phyloP scores from a whole-genome alignment of 2,329 filamentous ascomycete species.

The Hymenoscyphus scutula region DNA sequence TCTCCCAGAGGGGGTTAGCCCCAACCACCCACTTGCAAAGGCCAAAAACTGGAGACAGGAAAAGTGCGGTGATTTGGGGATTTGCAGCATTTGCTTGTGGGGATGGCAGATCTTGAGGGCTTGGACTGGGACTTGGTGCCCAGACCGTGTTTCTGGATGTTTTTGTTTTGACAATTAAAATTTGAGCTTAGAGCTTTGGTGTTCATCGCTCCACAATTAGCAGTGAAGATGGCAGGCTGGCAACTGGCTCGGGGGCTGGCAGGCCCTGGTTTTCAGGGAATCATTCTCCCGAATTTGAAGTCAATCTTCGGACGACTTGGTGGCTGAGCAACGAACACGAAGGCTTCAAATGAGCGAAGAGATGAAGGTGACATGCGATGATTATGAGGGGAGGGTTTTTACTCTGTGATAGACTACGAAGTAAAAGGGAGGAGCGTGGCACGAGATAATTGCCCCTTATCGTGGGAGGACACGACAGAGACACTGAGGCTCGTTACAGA shows the following conservation, averaged over 20 bases:
- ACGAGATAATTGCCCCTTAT: background rate
- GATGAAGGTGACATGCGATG: background rate
- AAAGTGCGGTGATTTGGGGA: too few species aligned
- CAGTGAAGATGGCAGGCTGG: too few species aligned
- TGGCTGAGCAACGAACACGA: conserved; percentile 1
- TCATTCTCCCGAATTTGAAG: background rate
- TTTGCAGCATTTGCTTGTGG: background rate
- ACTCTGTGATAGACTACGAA: too few species aligned
- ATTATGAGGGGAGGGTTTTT: background rate
- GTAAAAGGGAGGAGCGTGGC: background rate
- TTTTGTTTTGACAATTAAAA: background rate
- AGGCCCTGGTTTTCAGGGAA: background rate
- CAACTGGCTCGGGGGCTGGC: background rate
- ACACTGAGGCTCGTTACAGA: background rate
- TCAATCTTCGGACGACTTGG: background rate
- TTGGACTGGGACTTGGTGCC: background rate
- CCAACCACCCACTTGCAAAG: too few species aligned
- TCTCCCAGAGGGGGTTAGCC: background rate
- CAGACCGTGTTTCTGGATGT: background rate
- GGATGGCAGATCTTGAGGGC: background rate
- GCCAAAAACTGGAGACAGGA: too few species aligned
- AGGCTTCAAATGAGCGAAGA: background rate
- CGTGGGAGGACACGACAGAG: background rate
- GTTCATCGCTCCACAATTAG: background rate
- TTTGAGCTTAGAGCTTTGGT: background rate